Evolutionary conservation across 2,329 filamentous ascomycete genomes (phyloP).

Genomic region (Aspergillus floridensis): DNA sequence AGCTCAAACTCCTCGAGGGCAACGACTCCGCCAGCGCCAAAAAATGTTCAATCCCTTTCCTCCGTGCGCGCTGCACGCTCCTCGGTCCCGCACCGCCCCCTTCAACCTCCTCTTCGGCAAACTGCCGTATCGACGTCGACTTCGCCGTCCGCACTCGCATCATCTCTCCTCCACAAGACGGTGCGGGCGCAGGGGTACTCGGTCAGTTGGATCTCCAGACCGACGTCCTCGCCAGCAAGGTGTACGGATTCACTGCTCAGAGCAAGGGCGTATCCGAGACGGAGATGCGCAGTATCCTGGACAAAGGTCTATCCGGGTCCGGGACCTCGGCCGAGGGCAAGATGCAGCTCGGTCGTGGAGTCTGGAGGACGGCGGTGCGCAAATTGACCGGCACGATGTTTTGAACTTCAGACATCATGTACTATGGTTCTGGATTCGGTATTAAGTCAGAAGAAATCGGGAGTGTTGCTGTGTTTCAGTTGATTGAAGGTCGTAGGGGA

Average conservation of each 20-base stretch:
- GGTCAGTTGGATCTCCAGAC: slow-evolving; percentile 37
- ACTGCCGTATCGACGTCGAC: slow-evolving; percentile 39
- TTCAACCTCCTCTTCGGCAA: neutral
- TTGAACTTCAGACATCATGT: slow-evolving; percentile 10
- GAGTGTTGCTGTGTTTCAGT: too few relatives aligned
- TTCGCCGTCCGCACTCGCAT: slow-evolving; percentile 37
- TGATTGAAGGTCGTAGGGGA: too few relatives aligned
- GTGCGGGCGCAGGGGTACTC: slow-evolving; percentile 13
- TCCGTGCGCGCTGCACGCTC: slow-evolving; percentile 41
- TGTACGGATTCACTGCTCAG: slow-evolving; percentile 39
- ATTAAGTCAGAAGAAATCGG: too few relatives aligned
- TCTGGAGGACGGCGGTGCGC: slow-evolving; percentile 42
- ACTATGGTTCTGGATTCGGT: too few relatives aligned
- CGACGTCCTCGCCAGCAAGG: slow-evolving; percentile 39
- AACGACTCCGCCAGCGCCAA: slow-evolving; percentile 9
- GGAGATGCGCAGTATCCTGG: slow-evolving; percentile 38
- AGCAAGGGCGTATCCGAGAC: slow-evolving; percentile 32
- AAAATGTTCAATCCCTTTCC: slow-evolving; percentile 12
- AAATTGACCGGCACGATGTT: slow-evolving; percentile 37
- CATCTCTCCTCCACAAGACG: slow-evolving; percentile 9
- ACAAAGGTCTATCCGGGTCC: slow-evolving; percentile 21
- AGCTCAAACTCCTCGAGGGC: slow-evolving; percentile 31
- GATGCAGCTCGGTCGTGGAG: slow-evolving; percentile 34
- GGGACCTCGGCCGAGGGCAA: slow-evolving; percentile 12
- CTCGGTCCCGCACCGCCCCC: slow-evolving; percentile 24